Base-by-base conservation (phyloP, 1,284 basidiomycete genomes). In the Irpex lacteus region DNA sequence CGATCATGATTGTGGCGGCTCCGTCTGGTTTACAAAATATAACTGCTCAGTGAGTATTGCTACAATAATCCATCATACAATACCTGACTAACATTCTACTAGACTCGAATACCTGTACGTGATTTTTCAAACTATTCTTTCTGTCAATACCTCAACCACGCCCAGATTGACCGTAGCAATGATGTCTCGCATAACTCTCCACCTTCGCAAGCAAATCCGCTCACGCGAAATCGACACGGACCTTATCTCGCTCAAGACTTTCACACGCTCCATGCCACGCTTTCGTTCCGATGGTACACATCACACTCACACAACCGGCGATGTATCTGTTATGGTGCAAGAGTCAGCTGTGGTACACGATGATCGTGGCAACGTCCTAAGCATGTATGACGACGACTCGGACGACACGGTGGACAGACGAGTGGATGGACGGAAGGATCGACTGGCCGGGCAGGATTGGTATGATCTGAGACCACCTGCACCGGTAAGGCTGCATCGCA, bases 61-160 rank as follows among this genome's bases (percentile, higher is more conserved):
- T 18, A 1, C 21, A 53, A 15, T 53, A 18, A 19, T 21, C 5
- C 18, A 11, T 21, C 32, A 6, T 34, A 6, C 5, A 34, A 18
- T 53, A 11, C 19, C n/a, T 47, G 13, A 47, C 40, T 47, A 13
- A 47, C 9, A 4, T 13, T 13, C 40, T 13, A 4, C 8, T 47
- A 84, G 82, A 69, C 76, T 81, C 15, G 82, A 85, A 68, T 80
- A 83, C 60, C 72, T 84, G 84, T 85, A 70, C 74, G 82, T 52
- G 9, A 13, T 34, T 36, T 9, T 53, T 13, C 40, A 4, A 5
- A 13, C 4, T 47, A 47, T 47, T 47, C 32, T 34, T 34, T 34
- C 6, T 34, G 6, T 6, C 32, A 6, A 34, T 6, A 34, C 6
- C 32, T 34, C 32, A 34, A 34, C 32, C 6, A 6, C 32, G 32